Base-by-base conservation (phyloP, 139 green algal species). In the Chlorella sp. region DNA sequence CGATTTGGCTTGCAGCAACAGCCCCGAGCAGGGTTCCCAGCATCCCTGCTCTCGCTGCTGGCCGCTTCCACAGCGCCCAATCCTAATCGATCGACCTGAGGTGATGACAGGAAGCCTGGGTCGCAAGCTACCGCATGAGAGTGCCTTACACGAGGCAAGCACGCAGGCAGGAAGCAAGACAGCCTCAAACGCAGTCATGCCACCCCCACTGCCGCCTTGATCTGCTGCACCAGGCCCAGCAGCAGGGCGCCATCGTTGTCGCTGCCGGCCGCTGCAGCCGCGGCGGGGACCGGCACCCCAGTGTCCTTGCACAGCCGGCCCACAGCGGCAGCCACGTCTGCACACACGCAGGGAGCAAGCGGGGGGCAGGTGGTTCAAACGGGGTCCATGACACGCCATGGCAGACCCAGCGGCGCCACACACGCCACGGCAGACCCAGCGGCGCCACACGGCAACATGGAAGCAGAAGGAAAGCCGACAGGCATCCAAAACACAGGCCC, bases 241-340 rank as follows among this genome's bases (percentile, higher is more conserved):
- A 81, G 75, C 55, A 47, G 56, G 28, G 32, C 30, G 32, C 47
- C 55, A 1, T 30, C 30, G 21, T 81, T 56, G 18, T 26, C 26
- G 75, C n/a, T 34, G 23, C 39, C 39, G 39, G 51, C 25, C 36
- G 70, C 39, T 36, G 39, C 70, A 32, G 41, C 39, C 26, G 25
- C 23, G 1, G 39, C 39, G 26, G 26, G 70, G 41, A 81, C 32
- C 26, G 62, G 32, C 55, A 69, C 57, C 3, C 75, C 75, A 2
- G 75, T 81, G 5, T 81, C 75, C 18, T 38, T 26, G 34, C 32
- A 69, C 55, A 81, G 34, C 0, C 57, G 30, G 56, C 60, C 25
- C 75, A 81, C 75, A 17, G 75, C 75, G 21, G 55, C 55, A 11
- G 56, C 51, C 1, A 81, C 36, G 13, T 64, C 75, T 81, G 75